phyloP scores from a whole-genome alignment of 2,329 filamentous ascomycete genomes.

The Knufia fluminis region DNA sequence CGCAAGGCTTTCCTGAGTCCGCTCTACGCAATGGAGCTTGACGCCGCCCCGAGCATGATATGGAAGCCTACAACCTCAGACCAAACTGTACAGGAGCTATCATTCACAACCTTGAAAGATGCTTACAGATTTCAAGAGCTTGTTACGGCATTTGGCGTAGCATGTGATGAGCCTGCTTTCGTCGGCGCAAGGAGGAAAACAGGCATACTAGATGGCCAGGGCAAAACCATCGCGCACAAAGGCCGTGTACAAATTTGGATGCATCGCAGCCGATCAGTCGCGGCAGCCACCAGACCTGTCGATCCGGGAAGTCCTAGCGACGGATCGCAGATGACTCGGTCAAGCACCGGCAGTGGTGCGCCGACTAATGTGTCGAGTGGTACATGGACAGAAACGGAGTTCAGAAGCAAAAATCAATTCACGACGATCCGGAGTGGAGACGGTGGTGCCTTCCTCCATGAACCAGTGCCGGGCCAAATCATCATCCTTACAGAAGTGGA shows the following conservation, averaged over 20 bases:
- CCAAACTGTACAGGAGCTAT: constrained; percentile 1
- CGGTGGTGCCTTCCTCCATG: background rate
- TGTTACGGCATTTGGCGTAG: constrained; percentile 5
- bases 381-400: background rate
- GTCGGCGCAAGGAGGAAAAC: background rate
- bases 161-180: background rate
- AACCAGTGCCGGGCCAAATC: constrained; percentile 3
- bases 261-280: background rate
- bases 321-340: background rate
- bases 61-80: constrained; percentile 5
- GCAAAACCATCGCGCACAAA: background rate
- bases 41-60: constrained; percentile 1
- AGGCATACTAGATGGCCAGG: background rate
- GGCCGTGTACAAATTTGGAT: constrained; percentile 9
- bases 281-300: background rate
- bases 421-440: background rate
- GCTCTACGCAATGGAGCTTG: constrained; percentile 3
- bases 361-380: background rate
- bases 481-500: background rate
- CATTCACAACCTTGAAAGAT: constrained; percentile 1
- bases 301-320: background rate
- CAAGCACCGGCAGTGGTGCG: background rate
- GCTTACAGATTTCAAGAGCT: background rate
- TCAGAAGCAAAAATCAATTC: background rate
- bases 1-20: constrained; percentile 5